Conservation (phyloP, 495 filamentous ascomycete genomes). For the Penicillium atrosanguineum region DNA sequence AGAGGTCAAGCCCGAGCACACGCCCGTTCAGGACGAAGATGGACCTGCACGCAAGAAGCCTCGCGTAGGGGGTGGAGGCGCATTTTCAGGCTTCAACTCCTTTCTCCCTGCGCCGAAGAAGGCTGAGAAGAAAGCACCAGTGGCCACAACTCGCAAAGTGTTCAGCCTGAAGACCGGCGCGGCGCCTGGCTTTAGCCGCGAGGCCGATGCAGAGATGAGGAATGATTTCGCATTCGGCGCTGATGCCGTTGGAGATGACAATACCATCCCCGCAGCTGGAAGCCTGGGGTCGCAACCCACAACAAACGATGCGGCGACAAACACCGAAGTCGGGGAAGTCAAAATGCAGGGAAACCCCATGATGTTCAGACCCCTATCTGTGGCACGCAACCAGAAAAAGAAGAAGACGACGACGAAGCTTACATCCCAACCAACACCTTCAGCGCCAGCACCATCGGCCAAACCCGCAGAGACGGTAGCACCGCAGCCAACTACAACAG, state of each 20-base stretch:
- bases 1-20: slow-evolving; percentile 42
- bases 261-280: slow-evolving; percentile 21
- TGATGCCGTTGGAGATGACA: slow-evolving; percentile 6
- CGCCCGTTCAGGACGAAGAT: slow-evolving; percentile 42
- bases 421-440: slow-evolving; percentile 13
- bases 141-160: slow-evolving; percentile 30
- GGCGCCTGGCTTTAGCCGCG: slow-evolving; percentile 71
- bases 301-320: slow-evolving; percentile 10
- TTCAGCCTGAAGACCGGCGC: slow-evolving; percentile 78
- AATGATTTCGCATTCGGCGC: slow-evolving; percentile 24
- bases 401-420: slow-evolving; percentile 46
- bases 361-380: slow-evolving; percentile 87
- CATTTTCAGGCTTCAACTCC: slow-evolving; percentile 76
- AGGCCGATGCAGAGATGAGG: slow-evolving; percentile 44
- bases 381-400: slow-evolving; percentile 66
- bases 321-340: slow-evolving; percentile 47
- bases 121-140: slow-evolving; percentile 36
- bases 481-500: slow-evolving; percentile 11
- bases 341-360: slow-evolving; percentile 73
- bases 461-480: background rate
- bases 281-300: slow-evolving; percentile 12
- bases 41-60: slow-evolving; percentile 71
- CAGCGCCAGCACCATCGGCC: slow-evolving; percentile 14
- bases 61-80: slow-evolving; percentile 51
- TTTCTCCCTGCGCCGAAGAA: slow-evolving; percentile 83